Conservation (phyloP, 129 eudicot species). For the Cynara cardunculus region DNA sequence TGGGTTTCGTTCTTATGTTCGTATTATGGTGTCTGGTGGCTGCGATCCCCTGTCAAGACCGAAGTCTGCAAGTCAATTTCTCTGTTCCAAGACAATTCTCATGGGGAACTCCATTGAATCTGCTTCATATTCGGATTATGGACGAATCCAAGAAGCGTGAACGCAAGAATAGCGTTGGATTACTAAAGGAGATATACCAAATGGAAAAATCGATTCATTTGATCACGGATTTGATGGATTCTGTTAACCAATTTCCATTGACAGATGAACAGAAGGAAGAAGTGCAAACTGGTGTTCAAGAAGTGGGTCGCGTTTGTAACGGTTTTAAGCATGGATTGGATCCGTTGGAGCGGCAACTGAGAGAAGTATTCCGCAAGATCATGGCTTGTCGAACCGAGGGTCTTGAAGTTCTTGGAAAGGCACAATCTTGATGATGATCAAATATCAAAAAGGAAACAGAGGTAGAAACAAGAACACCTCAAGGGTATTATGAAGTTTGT, state of each 20-base stretch:
- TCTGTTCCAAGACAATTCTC: conserved; percentile 64
- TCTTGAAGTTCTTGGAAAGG: conserved; percentile 49
- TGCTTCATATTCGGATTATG: conserved; percentile 59
- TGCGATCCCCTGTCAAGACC: conserved; percentile 87
- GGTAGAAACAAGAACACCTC: not conserved
- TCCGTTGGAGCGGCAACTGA: conserved; percentile 65
- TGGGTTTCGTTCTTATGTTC: conserved; percentile 71
- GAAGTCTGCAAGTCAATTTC: conserved; percentile 53
- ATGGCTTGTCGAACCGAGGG: conserved; percentile 75
- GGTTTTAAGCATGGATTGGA: conserved; percentile 52
- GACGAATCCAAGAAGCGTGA: conserved; percentile 75
- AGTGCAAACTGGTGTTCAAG: conserved; percentile 39
- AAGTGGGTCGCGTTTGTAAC: conserved; percentile 42
- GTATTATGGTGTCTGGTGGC: conserved; percentile 83
- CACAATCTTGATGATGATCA: conserved; percentile 23
- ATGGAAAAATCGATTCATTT: conserved; percentile 56
- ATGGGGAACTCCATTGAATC: conserved; percentile 58
- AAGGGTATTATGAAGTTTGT: conserved; percentile 5
- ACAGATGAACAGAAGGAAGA: conserved; percentile 60
- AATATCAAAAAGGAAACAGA: conserved; percentile 2
- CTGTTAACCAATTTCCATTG: conserved; percentile 55
- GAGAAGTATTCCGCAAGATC: conserved; percentile 62
- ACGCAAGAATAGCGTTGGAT: conserved; percentile 45
- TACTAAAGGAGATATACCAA: conserved; percentile 63
- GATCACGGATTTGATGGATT: conserved; percentile 67